A percentile compares a stretch with the other conserved stretches of the same genome.
Conservation (phyloP, 306 rosid species). For the Castanospermum australe region DNA sequence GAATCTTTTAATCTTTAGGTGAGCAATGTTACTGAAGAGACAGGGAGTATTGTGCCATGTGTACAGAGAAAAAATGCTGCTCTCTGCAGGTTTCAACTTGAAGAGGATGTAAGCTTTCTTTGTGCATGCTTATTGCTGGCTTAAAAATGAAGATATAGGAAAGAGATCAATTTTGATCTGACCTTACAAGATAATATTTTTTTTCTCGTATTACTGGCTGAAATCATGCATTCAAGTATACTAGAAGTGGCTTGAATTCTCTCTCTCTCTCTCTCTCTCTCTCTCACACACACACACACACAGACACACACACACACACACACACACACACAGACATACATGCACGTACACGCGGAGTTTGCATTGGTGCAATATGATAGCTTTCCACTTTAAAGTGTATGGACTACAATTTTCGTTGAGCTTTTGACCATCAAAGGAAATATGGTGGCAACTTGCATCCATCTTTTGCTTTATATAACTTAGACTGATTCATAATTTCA, state of each 20-base stretch:
- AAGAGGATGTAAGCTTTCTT: constrained; percentile 65
- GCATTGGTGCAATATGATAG: not conserved
- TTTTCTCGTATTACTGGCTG: not conserved
- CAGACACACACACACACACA: no score
- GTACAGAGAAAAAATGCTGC: constrained; percentile 29
- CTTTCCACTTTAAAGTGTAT: not conserved
- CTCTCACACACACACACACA: not conserved
- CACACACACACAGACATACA: no score
- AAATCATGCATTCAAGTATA: not conserved
- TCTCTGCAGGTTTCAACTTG: constrained; percentile 60
- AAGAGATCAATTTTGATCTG: not conserved
- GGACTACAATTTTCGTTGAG: not conserved
- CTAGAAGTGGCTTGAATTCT: not conserved
- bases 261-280: not conserved
- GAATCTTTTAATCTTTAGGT: constrained; percentile 39
- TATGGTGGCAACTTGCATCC: not conserved
- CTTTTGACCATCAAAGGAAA: not conserved
- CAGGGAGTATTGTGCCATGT: constrained; percentile 30
- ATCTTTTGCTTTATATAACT: not conserved
- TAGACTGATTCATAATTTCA: not conserved
- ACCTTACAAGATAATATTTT: not conserved
- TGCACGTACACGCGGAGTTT: not conserved
- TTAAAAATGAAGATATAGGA: not conserved
- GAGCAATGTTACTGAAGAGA: constrained; percentile 26
- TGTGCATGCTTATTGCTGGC: not conserved